phyloP scores from a whole-genome alignment of 306 rosid species.

The Cucumis sativus region Cucumber_9930_V3 NC_026655.2:30921501-30922000 shows the following conservation, averaged over 20 bases:
- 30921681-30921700: slow-evolving; percentile 19
- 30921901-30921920: slow-evolving; percentile 91
- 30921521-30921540: slow-evolving; percentile 31
- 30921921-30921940: slow-evolving; percentile 92
- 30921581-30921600: slow-evolving; percentile 73
- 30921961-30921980: no score
- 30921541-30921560: slow-evolving; percentile 90
- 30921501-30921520: slow-evolving; percentile 13
- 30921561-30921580: slow-evolving; percentile 72
- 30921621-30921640: slow-evolving; percentile 89
- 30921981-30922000: no score
- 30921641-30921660: slow-evolving; percentile 88
- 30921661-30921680: slow-evolving; percentile 48
- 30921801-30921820: slow-evolving; percentile 74
- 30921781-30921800: not conserved
- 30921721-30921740: no score
- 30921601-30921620: slow-evolving; percentile 82
- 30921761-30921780: no score
- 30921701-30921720: no score
- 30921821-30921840: slow-evolving; percentile 53
- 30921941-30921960: slow-evolving; percentile 40
- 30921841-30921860: slow-evolving; percentile 94
- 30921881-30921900: slow-evolving; percentile 97
- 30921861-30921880: slow-evolving; percentile 79
- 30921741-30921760: no score